Percentiles rank a stretch among this genome's conserved stretches.
phyloP scores from a whole-genome alignment of 2,329 filamentous ascomycete genomes.

The Aureobasidium sp. region DNA sequence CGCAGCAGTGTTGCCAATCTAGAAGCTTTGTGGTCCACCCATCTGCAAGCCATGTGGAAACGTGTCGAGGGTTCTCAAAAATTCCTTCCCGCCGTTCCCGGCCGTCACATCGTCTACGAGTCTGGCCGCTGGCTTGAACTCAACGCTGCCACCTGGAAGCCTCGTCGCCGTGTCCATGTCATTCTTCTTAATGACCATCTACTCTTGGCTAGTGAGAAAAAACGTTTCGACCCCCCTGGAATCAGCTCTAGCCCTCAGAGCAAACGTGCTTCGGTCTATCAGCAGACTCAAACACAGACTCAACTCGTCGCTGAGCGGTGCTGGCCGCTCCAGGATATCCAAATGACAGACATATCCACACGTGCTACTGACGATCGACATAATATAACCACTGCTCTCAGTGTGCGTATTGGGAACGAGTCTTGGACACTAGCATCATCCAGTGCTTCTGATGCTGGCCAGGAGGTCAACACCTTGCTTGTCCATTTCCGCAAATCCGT shows the following conservation, averaged over 20 bases:
- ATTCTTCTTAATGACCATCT: slow-evolving; percentile 92
- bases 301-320: slow-evolving; percentile 91
- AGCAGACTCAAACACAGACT: slow-evolving; percentile 27
- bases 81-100: slow-evolving; percentile 80
- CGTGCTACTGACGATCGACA: slow-evolving; percentile 38
- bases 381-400: slow-evolving; percentile 66
- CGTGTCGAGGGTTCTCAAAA: slow-evolving; percentile 97
- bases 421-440: slow-evolving; percentile 84
- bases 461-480: slow-evolving; percentile 71
- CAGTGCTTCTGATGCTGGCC: slow-evolving; percentile 55
- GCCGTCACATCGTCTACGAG: slow-evolving; percentile 90
- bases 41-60: slow-evolving; percentile 80
- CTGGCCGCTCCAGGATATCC: slow-evolving; percentile 87
- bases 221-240: slow-evolving; percentile 54
- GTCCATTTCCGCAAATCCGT: slow-evolving; percentile 87
- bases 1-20: slow-evolving; percentile 82
- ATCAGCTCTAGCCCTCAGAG: slow-evolving; percentile 18
- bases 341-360: slow-evolving; percentile 75
- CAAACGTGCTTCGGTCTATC: slow-evolving; percentile 24
- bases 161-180: slow-evolving; percentile 77
- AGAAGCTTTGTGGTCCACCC: slow-evolving; percentile 58
- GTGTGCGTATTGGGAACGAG: slow-evolving; percentile 79
- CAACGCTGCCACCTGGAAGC: slow-evolving; percentile 96
- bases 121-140: slow-evolving; percentile 91
- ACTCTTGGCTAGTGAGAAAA: slow-evolving; percentile 87